Evolutionary conservation across 257 asterid genomes (phyloP), one percentile per base, ranked within the genome.

Genomic region (Perilla frutescens): DNA sequence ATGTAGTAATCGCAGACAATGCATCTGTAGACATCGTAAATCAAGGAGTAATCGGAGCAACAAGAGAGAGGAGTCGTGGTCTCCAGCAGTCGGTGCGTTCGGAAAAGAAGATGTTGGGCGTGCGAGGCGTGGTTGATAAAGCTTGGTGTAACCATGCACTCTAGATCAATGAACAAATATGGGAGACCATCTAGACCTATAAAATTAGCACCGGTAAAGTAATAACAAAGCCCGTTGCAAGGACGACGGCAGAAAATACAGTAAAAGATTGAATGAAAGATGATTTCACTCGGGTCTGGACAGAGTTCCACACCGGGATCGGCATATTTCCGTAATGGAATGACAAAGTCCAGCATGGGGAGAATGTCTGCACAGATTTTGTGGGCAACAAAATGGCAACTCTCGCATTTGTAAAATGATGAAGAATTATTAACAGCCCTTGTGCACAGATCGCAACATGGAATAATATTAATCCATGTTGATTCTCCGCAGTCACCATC

Each of bases 371-470:
- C 51, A 40, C 74, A 68, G 37, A 68, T 51, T 2, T 37, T 3
- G 34, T 68, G 74, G 41, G 29, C 64, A 3, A 26, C 3, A 6
- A 68, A 68, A 40, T 15, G 43, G 13, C 74, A 68, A n/a, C 1
- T 9, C 8, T 39, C 13, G 39, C 64, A 68, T 68, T 3, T 68
- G 53, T 54, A 26, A 12, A 68, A 39, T 37, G 62, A 51, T 54
- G 74, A 69, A 10, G 53, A 39, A 4, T 4, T 41, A 39, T 39
- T 1, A 11, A 56, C 29, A 37, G 75, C 47, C 6, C 6, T 51
- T 6, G 14, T 11, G 66, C 75, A 70, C 1, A 56, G 5, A 55
- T 70, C 66, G n/a, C 75, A 70, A 49, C 31, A 48, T 47, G 5
- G 11, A 8, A 4, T 64, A n/a, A n/a, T n/a, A n/a, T n/a, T n/a